A percentile compares a stretch with the other conserved stretches of the same genome.
These are phyloP conservation scores for Candida palmyrensis DNA, from an alignment of 805 yeast genomes.

Conservation along the genomic window DNA sequence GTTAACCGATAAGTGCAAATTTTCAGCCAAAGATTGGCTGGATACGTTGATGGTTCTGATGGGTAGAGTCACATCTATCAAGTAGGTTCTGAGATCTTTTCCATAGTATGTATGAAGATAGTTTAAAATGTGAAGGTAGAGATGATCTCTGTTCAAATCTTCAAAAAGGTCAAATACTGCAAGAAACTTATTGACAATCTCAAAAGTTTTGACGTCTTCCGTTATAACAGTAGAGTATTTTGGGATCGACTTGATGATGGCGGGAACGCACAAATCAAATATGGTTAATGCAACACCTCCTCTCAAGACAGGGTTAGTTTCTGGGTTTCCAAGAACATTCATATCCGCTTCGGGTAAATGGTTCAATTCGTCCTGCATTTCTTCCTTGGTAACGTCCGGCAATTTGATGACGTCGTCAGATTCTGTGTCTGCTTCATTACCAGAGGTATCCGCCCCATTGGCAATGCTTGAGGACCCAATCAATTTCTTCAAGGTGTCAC, in stretches of 20 bases:
- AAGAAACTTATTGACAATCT: slow-evolving; percentile 39
- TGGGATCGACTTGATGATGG: slow-evolving; percentile 21
- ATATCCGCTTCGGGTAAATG: slow-evolving; percentile 83
- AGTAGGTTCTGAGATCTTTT: slow-evolving; percentile 33
- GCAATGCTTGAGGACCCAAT: no score
- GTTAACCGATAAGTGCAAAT: slow-evolving; percentile 65
- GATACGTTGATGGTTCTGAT: slow-evolving; percentile 46
- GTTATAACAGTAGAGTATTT: slow-evolving; percentile 16
- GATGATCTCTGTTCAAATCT: slow-evolving; percentile 62
- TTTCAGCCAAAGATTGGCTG: slow-evolving; percentile 46
- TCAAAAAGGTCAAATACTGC: slow-evolving; percentile 62
- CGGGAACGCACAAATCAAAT: slow-evolving; percentile 32
- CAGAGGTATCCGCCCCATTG: slow-evolving; percentile 6
- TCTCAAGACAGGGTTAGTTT: slow-evolving; percentile 67
- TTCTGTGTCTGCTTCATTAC: slow-evolving; percentile 19
- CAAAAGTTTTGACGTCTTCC: slow-evolving; percentile 37
- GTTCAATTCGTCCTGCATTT: slow-evolving; percentile 57
- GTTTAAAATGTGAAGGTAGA: slow-evolving; percentile 59
- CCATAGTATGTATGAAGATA: slow-evolving; percentile 40
- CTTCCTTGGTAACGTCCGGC: slow-evolving; percentile 47
- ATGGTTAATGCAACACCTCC: slow-evolving; percentile 44
- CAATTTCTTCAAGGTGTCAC: slow-evolving; percentile 25
- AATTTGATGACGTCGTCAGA: slow-evolving; percentile 36
- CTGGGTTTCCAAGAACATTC: slow-evolving; percentile 80
- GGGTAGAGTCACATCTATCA: slow-evolving; percentile 61